Conservation (phyloP, 2,329 filamentous ascomycete genomes). For the Laburnicola sp. region DNA sequence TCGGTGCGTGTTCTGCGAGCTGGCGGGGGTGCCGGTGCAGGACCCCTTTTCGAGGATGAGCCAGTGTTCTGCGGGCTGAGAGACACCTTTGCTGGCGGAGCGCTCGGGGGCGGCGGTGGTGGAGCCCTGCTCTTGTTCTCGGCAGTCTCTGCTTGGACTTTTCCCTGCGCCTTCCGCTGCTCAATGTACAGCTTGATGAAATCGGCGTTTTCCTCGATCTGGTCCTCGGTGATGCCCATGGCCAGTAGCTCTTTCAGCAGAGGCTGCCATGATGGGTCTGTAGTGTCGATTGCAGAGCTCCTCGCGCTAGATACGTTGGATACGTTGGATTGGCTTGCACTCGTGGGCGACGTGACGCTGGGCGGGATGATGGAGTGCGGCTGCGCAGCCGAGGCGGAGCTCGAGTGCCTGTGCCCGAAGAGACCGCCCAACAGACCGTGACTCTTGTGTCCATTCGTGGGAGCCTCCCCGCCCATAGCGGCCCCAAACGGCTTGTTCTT, state of each 20-base stretch:
- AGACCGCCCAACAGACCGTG: conserved; percentile 58
- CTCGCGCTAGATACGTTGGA: conserved; percentile 38
- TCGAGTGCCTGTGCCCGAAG: conserved; percentile 54
- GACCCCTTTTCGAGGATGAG: conserved; percentile 59
- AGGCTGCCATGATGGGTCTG: conserved; percentile 64
- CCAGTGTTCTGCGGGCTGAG: conserved; percentile 67
- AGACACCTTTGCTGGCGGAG: conserved; percentile 47
- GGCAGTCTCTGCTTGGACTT: conserved; percentile 50
- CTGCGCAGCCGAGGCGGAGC: conserved; percentile 45
- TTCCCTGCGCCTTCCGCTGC: conserved; percentile 60
- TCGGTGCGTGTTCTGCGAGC: conserved; percentile 51
- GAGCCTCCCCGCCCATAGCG: conserved; percentile 26
- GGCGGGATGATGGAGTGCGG: conserved; percentile 57
- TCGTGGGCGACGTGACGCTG: conserved; percentile 45
- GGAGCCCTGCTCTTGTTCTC: conserved; percentile 59
- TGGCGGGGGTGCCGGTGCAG: conserved; percentile 63
- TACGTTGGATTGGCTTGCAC: conserved; percentile 39
- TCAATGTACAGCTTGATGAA: conserved; percentile 71
- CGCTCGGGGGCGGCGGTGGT: conserved; percentile 63
- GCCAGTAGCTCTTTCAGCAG: conserved; percentile 63
- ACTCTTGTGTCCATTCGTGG: conserved; percentile 36
- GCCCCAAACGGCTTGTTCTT: conserved; percentile 72
- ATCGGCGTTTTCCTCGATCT: conserved; percentile 67
- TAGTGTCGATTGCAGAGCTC: conserved; percentile 59
- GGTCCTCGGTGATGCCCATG: conserved; percentile 70